These are phyloP conservation scores for Nemania diffusa DNA, from an alignment of 2,329 filamentous ascomycete species.

Conservation along the genomic window DNA sequence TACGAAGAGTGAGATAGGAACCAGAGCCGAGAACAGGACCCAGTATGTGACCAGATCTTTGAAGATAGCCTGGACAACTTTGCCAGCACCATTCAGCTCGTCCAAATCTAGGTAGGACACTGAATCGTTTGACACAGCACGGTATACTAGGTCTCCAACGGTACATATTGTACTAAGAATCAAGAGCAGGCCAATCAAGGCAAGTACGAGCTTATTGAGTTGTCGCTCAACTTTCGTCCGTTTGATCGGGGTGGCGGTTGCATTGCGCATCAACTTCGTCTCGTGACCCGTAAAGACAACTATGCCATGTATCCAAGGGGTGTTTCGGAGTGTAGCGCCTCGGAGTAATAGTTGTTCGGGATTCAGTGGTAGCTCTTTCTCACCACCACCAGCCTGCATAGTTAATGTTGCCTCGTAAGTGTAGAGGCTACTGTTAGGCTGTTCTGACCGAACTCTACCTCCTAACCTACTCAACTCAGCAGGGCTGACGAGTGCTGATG, in stretches of 20 bases:
- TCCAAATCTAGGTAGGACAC: constrained; percentile 79
- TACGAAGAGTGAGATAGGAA: constrained; percentile 97
- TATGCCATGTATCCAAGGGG: constrained; percentile 94
- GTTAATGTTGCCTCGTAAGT: constrained; percentile 97
- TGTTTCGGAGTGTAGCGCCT: constrained; percentile 94
- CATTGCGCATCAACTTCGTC: constrained; percentile 98
- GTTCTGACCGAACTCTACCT: constrained; percentile 90
- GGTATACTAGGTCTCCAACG: constrained; percentile 86
- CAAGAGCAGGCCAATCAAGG: constrained; percentile 86
- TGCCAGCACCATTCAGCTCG: constrained; percentile 62
- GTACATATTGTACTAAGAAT: constrained; percentile 89
- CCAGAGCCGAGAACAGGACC: constrained; percentile 95
- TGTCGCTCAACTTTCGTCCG: constrained; percentile 94
- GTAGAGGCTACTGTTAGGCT: constrained; percentile 97
- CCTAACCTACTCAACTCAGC: constrained; percentile 86
- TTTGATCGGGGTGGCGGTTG: constrained; percentile 96
- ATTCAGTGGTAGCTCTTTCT: constrained; percentile 89
- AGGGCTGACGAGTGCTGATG: constrained; percentile 84
- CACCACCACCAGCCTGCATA: constrained; percentile 87
- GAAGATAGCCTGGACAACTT: constrained; percentile 82
- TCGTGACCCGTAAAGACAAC: constrained; percentile 98
- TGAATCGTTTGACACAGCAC: constrained; percentile 69
- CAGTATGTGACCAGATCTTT: constrained; percentile 97
- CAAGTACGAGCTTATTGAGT: constrained; percentile 92
- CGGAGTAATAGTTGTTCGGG: constrained; percentile 93